Evolutionary conservation across 805 yeast species (phyloP).

Genomic region (Saturnispora diversa): DNA sequence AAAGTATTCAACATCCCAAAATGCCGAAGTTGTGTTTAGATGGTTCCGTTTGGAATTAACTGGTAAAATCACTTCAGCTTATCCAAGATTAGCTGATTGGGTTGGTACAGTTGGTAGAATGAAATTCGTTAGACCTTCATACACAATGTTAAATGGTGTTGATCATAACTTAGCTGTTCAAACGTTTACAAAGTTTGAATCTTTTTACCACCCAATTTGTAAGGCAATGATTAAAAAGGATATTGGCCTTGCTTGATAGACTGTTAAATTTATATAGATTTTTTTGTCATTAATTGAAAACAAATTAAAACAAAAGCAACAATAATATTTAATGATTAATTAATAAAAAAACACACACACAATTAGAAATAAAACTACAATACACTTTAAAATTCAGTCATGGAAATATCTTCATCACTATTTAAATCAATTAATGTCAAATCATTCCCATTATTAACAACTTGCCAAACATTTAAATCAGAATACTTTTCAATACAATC

Average conservation of each 20-base stretch:
- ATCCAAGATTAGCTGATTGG: constrained; percentile 65
- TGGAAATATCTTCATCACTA: constrained; percentile 25
- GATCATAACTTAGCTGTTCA: constrained; percentile 56
- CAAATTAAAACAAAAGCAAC: neutral
- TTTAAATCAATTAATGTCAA: constrained; percentile 44
- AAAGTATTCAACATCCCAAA: constrained; percentile 45
- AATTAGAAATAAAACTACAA: neutral
- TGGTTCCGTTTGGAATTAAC: constrained; percentile 63
- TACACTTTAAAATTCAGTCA: neutral
- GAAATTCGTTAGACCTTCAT: constrained; percentile 91
- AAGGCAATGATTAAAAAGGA: constrained; percentile 77
- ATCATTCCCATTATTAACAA: constrained; percentile 59
- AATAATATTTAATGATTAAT: neutral
- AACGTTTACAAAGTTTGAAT: constrained; percentile 54
- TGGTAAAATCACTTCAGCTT: constrained; percentile 39
- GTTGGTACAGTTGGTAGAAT: constrained; percentile 87
- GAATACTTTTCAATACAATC: constrained; percentile 72
- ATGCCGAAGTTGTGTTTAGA: constrained; percentile 76
- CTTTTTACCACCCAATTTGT: constrained; percentile 78
- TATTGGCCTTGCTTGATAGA: constrained; percentile 34
- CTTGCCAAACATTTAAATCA: constrained; percentile 66
- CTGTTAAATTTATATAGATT: no score
- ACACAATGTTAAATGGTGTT: constrained; percentile 52
- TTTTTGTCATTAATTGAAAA: no score
- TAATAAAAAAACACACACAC: neutral